A percentile compares a stretch with the other conserved stretches of the same genome.
Evolutionary conservation across 768 basidiomycete species (phyloP).

Genomic region (Termitomyces titanicus): DNA sequence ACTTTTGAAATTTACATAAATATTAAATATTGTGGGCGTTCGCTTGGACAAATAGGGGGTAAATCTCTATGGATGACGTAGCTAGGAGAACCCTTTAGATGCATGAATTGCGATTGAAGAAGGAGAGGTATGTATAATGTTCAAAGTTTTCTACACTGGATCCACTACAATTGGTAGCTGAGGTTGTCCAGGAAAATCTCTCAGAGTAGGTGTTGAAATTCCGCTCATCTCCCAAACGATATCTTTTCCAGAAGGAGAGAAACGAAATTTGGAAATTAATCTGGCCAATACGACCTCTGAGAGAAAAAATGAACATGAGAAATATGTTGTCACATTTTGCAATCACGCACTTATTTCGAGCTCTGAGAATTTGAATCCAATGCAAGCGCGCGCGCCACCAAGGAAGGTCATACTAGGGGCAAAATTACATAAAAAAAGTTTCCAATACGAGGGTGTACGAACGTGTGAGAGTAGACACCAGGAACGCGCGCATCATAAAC

Average conservation of each 20-base stretch:
- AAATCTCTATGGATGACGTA: no score
- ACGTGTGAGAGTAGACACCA: slow-evolving; percentile 43
- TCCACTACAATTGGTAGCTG: slow-evolving; percentile 4
- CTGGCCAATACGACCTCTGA: slow-evolving; percentile 25
- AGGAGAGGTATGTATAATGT: no score
- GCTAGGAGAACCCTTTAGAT: not conserved
- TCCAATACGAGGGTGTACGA: not conserved
- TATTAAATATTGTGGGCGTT: no score
- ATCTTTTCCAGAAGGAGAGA: slow-evolving; percentile 19
- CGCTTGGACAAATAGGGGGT: no score
- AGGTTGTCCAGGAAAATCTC: slow-evolving; percentile 8
- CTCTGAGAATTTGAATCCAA: slow-evolving; percentile 53
- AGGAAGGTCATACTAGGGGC: slow-evolving; percentile 38
- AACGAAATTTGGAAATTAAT: slow-evolving; percentile 24
- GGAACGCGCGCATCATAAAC: slow-evolving; percentile 36
- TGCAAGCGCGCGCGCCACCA: slow-evolving; percentile 41
- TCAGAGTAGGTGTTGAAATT: slow-evolving; percentile 20
- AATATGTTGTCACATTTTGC: not conserved
- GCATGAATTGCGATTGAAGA: not conserved
- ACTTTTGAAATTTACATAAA: no score
- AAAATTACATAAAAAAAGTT: not conserved
- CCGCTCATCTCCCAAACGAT: slow-evolving; percentile 27
- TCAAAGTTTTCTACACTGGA: not conserved
- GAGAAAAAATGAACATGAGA: not conserved
- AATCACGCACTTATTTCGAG: slow-evolving; percentile 43